phyloP scores from a whole-genome alignment of 2,329 filamentous ascomycete genomes.

The Sporothrix variecibatus region DNA sequence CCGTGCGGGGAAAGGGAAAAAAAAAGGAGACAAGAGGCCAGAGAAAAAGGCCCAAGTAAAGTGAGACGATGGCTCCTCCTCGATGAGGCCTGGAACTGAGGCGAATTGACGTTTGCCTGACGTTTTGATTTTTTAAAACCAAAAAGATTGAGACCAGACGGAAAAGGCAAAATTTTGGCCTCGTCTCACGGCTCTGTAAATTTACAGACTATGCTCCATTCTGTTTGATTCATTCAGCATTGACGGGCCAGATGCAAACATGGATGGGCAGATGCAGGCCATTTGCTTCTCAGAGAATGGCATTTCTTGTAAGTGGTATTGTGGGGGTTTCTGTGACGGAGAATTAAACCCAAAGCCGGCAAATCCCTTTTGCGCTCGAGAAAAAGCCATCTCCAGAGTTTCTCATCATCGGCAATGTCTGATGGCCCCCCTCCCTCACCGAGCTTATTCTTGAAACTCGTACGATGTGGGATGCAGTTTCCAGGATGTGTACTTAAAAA shows the following conservation, averaged over 20 bases:
- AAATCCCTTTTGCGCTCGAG: not conserved
- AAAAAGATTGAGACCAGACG: not conserved
- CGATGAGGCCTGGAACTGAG: not conserved
- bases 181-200: not conserved
- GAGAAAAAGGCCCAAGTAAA: not conserved
- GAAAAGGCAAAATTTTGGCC: not conserved
- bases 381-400: not conserved
- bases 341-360: not conserved
- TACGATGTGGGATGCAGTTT: not conserved
- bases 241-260: not conserved
- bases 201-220: not conserved
- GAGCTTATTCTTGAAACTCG: not conserved
- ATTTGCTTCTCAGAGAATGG: not conserved
- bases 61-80: not conserved
- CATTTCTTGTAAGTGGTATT: not conserved
- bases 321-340: not conserved
- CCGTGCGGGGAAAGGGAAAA: not conserved
- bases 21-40: not conserved
- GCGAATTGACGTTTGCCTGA: not conserved
- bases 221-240: not conserved
- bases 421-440: not conserved
- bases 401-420: not conserved
- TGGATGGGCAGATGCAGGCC: not conserved
- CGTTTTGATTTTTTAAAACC: not conserved
- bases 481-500: not conserved